Base-by-base conservation (phyloP, 2,329 filamentous ascomycete species). In the Ascochyta rabiei region DNA sequence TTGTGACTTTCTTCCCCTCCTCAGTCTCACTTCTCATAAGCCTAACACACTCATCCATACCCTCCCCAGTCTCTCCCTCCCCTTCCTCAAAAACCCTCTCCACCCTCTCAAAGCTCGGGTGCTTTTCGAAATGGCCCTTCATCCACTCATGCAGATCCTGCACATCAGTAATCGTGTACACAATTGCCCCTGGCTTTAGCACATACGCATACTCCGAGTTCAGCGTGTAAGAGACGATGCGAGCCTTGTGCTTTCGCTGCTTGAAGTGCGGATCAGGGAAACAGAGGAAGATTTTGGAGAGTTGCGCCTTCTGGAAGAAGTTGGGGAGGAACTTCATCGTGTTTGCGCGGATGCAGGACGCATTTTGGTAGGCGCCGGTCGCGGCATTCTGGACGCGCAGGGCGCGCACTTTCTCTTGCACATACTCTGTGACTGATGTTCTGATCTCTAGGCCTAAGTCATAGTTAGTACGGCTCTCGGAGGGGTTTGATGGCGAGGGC, bases 311-410 rank as follows among this genome's bases (percentile, higher is more conserved):
- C 49, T 78, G 80, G 81, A 99, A 98, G 81, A 97, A 96, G 73
- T 99, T 98, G 59, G 96, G 93, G n/a, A 99, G 81, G 76, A 98
- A 99, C 75, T 99, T 99, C 95, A 99, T 99, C 5, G 91, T 91
- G 79, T 99, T 99, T 62, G 91, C 90, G 59, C 95, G 88, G 42
- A 99, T 81, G 71, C 91, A 96, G 30, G 89, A 87, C 48, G 93
- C 88, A 74, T 99, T 99, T 71, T 96, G 89, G 75, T 91, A 98
- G 41, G 79, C 75, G 16, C 75, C 56, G 24, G 73, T 71, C 6
- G 79, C 78, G 6, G 78, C 69, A 60, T 85, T 83, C 69, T 93
- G 87, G 12, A 81, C 79, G 4, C 95, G 87, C 16, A 98, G 82
- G 4, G 93, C 93, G 62, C 86, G 85, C 72, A 96, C 90, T 69